A percentile compares a stretch with the other conserved stretches of the same genome.
These are phyloP conservation scores for Lepidium sativum DNA, from an alignment of 345 rosid species.

Conservation along the genomic window DNA sequence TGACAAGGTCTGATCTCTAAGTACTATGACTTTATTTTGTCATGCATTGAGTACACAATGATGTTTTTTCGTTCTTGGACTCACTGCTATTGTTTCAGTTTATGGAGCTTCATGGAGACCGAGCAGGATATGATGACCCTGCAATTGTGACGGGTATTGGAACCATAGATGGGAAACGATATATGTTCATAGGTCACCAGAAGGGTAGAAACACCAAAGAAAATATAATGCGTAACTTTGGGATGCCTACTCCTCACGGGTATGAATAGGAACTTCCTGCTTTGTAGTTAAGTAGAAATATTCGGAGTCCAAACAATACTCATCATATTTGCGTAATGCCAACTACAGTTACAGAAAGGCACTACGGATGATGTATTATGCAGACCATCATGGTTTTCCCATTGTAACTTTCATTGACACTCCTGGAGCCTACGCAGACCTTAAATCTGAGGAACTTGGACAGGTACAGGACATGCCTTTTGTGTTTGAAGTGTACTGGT, in stretches of 20 bases:
- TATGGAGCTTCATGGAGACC: slow-evolving; percentile 98
- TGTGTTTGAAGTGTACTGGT: neutral
- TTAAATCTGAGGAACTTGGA: slow-evolving; percentile 69
- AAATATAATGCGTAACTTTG: slow-evolving; percentile 87
- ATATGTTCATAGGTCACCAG: slow-evolving; percentile 97
- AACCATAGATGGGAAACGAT: slow-evolving; percentile 71
- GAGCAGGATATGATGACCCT: slow-evolving; percentile 97
- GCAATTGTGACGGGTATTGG: slow-evolving; percentile 96
- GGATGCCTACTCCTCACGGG: slow-evolving; percentile 99
- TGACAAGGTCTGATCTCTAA: slow-evolving; percentile 57
- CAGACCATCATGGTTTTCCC: slow-evolving; percentile 81
- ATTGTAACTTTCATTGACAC: slow-evolving; percentile 78
- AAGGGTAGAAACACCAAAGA: slow-evolving; percentile 99
- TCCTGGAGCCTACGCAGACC: slow-evolving; percentile 79
- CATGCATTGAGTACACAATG: neutral
- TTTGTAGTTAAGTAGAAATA: neutral
- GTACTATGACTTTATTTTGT: neutral
- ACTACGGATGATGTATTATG: slow-evolving; percentile 77
- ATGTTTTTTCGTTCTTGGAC: neutral
- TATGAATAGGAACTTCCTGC: slow-evolving; percentile 25
- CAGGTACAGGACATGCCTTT: slow-evolving; percentile 37
- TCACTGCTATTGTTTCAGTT: slow-evolving; percentile 41
- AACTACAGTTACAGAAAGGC: slow-evolving; percentile 75
- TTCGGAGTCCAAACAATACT: neutral
- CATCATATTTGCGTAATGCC: slow-evolving; percentile 4